Evolutionary conservation across 768 basidiomycete species (phyloP), one percentile per base, ranked within the genome.

Genomic region (Leucocoprinus leucothites): DNA sequence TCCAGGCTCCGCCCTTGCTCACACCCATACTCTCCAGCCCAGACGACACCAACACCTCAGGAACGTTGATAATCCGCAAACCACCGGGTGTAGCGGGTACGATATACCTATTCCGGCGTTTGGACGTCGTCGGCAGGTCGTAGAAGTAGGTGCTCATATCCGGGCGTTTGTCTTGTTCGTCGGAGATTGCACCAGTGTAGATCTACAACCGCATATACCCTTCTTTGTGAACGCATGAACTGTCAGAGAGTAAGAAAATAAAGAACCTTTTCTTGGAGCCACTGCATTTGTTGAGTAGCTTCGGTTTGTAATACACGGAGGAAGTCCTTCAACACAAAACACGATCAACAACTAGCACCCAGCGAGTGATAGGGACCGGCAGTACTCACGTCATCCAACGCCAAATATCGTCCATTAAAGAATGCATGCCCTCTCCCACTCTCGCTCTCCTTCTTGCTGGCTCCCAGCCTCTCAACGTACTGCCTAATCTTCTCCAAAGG

Each of bases 371-470:
- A 49, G 6, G 28, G n/a, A 35, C 19, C 4, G 16, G 21, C n/a
- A n/a, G n/a, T 44, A 19, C 85, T 61, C 61, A 91, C 92, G 51
- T 88, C 87, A 59, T 81, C 78, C 46, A 92, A 67, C 11, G 79
- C 68, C 49, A 84, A 76, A 66, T 89, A 80, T 63, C 86, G 93
- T n/a, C 95, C 95, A 62, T 98, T 96, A 64, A 96, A 75, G 68
- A 98, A 96, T 3, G 78, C 84, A 59, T 90, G 85, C 0, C 93
- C 94, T 2, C 53, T 46, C 35, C 60, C 60, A 21, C 67, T 67
- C 0, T 73, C 62, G 1, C 73, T 65, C 9, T 66, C 55, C 1
- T 66, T 66, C 5, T 72, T 49, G 0, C 73, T 75, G 2, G 82
- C 73, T 9, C 80, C 82, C 19, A 95, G 66, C 13, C 94, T 76